Evolutionary conservation across 331 rosid species (phyloP), one percentile per base, ranked within the genome.

Genomic region (Malus hybrid): DNA sequence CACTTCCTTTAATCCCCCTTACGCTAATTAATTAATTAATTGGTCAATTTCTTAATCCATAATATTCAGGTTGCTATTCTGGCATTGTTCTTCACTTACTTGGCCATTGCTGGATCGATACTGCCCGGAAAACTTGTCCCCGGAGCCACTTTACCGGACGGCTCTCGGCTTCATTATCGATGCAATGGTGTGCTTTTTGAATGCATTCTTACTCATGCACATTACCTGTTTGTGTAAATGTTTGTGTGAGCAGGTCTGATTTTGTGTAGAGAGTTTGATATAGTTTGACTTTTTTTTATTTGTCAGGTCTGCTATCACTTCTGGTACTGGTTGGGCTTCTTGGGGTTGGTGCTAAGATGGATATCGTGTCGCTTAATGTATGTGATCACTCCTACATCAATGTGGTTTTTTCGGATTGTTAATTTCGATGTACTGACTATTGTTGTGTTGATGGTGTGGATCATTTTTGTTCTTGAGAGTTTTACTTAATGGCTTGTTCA

Each of bases 101-200:
- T 92, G 90, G 93, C 91, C 18, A 67, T 95, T 76, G 92, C 80
- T 75, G 97, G 97, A 79, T 80, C 93, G 57, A 29, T 88, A 75
- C 69, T 90, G 11, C 96, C 97, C 8, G 97, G 97, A 33, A 92
- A 91, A 84, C 74, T 86, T 70, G 84, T 95, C 69, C 90, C 90
- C 39, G 99, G 96, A 27, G 92, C 81, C 65, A 79, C 73, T 65
- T 85, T 94, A 32, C 81, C 80, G 1, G 99, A 94, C 70, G 83
- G 87, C 9, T 75, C 92, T 69, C 96, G 93, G 71, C 91, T 94
- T 67, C 89, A 83, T 13, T 92, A 94, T 83, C 90, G 92, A 65
- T 88, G 92, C 88, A 88, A 88, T 76, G 90, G 92, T 94, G 10
- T 65, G 78, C 85, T 81, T 32, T 28, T 82, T 73, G 14, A 42